Evolutionary conservation across 495 filamentous ascomycete genomes (phyloP).

Genomic region (Hypoxylon crocopeplum): DNA sequence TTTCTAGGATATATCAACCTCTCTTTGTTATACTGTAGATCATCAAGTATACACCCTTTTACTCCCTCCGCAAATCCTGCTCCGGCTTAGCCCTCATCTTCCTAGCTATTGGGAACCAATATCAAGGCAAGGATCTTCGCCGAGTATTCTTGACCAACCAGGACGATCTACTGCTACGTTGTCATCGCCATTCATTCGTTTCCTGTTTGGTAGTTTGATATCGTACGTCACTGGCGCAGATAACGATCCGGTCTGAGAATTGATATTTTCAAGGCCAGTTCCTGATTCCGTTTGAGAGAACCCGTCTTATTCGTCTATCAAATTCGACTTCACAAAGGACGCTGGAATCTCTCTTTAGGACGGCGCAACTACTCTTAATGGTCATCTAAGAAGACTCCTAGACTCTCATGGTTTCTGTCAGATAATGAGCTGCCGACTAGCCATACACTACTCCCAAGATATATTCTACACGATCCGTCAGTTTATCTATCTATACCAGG

Average conservation of each 20-base stretch:
- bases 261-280: not conserved
- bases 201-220: slow-evolving; percentile 3
- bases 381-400: not conserved
- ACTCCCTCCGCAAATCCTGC: slow-evolving; percentile 12
- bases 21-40: not conserved
- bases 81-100: slow-evolving; percentile 12
- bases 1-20: slow-evolving; percentile 24
- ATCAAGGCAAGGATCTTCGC: slow-evolving; percentile 18
- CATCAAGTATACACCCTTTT: slow-evolving; percentile 8
- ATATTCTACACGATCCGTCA: not conserved
- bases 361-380: not conserved
- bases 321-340: too few species aligned
- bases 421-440: slow-evolving; percentile 14
- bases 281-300: not conserved
- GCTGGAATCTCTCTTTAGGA: not conserved
- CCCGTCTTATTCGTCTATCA: not conserved
- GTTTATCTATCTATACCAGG: slow-evolving; percentile 1
- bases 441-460: not conserved
- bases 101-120: slow-evolving; percentile 4
- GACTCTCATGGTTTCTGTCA: not conserved
- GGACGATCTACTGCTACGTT: slow-evolving; percentile 17
- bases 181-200: slow-evolving; percentile 3
- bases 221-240: slow-evolving; percentile 10
- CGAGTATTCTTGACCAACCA: not conserved
- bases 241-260: not conserved